Evolutionary conservation across 306 rosid genomes (phyloP).

Genomic region (Cucurbita argyrosperma): DNA sequence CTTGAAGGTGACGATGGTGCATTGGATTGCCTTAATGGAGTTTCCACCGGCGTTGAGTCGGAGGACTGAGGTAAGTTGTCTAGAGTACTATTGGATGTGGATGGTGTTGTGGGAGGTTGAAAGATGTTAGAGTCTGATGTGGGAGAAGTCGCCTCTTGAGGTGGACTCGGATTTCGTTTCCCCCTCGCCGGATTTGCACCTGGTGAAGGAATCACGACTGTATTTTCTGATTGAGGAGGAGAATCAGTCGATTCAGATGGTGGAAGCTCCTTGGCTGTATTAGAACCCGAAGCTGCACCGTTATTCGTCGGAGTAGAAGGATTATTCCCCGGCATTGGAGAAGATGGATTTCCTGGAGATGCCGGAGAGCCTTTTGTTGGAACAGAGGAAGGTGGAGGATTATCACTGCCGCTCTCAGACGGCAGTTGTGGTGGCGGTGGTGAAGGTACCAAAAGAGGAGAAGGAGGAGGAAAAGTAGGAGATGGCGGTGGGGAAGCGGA

Average conservation of each 20-base stretch:
- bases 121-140: background rate
- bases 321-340: conserved; percentile 6
- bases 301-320: conserved; percentile 1
- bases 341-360: background rate
- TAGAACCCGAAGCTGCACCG: background rate
- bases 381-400: conserved; percentile 1
- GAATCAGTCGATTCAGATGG: background rate
- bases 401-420: background rate
- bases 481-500: conserved; percentile 15
- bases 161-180: background rate
- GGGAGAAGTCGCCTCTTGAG: background rate
- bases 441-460: conserved; percentile 8
- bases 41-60: background rate
- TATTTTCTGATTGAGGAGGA: background rate
- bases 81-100: background rate
- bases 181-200: background rate
- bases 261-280: background rate
- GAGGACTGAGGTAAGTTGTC: background rate
- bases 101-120: conserved; percentile 7
- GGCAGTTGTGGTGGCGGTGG: background rate
- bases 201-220: background rate
- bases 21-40: background rate
- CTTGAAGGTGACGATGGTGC: conserved; percentile 1
- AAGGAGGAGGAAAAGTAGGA: background rate
- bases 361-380: background rate